Base-by-base conservation (phyloP, 2,329 filamentous ascomycete genomes). In the Aspergillus spinulosporus region DNA sequence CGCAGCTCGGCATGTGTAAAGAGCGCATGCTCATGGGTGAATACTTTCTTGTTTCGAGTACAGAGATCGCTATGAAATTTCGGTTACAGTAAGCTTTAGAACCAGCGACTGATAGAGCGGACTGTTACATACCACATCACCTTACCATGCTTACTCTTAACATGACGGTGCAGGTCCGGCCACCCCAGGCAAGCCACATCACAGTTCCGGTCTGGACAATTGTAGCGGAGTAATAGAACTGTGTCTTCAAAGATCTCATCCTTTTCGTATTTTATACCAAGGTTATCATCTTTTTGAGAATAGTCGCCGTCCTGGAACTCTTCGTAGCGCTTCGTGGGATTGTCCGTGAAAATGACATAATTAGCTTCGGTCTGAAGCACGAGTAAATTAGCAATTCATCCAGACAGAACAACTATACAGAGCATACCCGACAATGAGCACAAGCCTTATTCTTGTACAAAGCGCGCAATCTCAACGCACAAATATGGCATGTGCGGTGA, bases 361-460 rank as follows among this genome's bases (percentile, higher is more conserved):
- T 66, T 71, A 29, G 75, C 73, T 63, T 81, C 76, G 44, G 76
- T 75, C 73, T 76, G 60, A 14, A 50, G 21, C 26, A 8, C 32
- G 57, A 43, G 52, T 52, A 26, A 36, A 34, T 68, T 58, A 66
- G 59, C 15, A 34, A 37, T 15, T 15, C 26, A 5, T 29, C 14
- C 12, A 9, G 4, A 44, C 15, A 29, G 42, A 39, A n/a, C 36
- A 3, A 14, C 44, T n/a, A 29, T 28, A 49, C 12, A 4, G 8
- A 51, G 1, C 36, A 79, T 81, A 92, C 90, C 69, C 94, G 83
- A 72, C 94, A 99, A 74, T 97, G 92, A 14, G 92, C 89, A 75
- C 94, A 99, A 62, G 92, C 89, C 74, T 96, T 96, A 58, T 87
- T 95, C 79, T 97, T 97, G 77, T 97, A 99, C 44, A 99, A 78